Percentiles rank a stretch among this genome's conserved stretches.
phyloP scores from a whole-genome alignment of 257 asterid genomes.

The Nicotiana tabacum region DNA sequence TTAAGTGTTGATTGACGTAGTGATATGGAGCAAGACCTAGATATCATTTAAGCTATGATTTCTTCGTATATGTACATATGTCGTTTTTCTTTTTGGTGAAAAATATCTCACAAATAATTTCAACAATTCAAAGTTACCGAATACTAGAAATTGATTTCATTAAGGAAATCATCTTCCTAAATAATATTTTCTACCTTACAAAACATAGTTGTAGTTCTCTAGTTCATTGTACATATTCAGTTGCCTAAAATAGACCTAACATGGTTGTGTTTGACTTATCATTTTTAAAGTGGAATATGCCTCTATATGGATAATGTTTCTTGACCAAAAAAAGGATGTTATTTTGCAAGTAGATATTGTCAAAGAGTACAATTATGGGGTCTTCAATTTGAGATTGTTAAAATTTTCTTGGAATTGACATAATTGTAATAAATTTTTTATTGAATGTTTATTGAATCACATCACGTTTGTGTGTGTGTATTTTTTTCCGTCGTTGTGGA shows the following conservation, averaged over 20 bases:
- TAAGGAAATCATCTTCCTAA: background rate
- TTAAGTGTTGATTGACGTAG: too few relatives aligned
- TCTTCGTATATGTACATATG: background rate
- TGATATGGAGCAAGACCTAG: too few relatives aligned
- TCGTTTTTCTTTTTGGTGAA: background rate
- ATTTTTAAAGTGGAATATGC: background rate
- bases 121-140: too few relatives aligned
- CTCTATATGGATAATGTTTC: background rate
- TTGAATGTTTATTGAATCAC: background rate
- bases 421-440: background rate
- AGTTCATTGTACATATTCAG: background rate
- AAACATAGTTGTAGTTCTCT: background rate
- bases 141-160: background rate
- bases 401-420: background rate
- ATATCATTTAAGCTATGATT: too few relatives aligned
- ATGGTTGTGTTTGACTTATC: background rate
- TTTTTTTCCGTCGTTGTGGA: background rate
- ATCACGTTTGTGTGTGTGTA: background rate
- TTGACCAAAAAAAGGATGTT: background rate
- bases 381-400: background rate
- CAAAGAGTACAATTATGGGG: background rate
- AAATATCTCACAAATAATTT: background rate
- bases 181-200: background rate
- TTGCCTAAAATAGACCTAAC: background rate
- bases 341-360: background rate